Conservation (phyloP, 768 basidiomycete genomes). For the Peribolospora kevripleyi region DNA sequence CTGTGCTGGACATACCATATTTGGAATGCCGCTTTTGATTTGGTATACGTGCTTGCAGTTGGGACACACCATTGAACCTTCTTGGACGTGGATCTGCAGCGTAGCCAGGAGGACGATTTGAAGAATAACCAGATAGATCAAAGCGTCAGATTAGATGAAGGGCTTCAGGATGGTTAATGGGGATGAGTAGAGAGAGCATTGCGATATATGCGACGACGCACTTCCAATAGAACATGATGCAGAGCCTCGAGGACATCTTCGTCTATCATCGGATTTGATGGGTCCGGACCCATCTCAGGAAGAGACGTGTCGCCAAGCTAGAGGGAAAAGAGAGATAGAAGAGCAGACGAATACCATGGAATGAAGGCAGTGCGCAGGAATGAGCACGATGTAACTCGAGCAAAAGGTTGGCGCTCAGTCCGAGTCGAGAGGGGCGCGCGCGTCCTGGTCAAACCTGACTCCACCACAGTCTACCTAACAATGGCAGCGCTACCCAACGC, state of each 20-base stretch:
- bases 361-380: neutral
- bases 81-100: conserved; percentile 64
- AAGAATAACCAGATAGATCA: neutral
- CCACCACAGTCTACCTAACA: too few species aligned
- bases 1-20: conserved; percentile 44
- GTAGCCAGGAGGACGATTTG: too few species aligned
- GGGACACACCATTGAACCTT: conserved; percentile 78
- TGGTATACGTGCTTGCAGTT: conserved; percentile 74
- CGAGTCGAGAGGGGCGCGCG: neutral
- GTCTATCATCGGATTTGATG: conserved; percentile 22
- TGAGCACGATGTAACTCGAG: neutral
- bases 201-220: conserved; percentile 18
- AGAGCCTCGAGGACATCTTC: conserved; percentile 59
- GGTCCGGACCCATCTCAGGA: conserved; percentile 24
- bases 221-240: conserved; percentile 84
- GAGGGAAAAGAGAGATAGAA: neutral
- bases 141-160: neutral
- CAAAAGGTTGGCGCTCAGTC: neutral
- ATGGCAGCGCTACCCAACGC: neutral
- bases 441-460: too few species aligned
- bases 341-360: neutral
- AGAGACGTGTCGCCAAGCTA: conserved; percentile 71
- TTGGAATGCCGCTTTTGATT: conserved; percentile 83
- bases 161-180: neutral
- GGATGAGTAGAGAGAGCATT: neutral